Evolutionary conservation across 495 filamentous ascomycete genomes (phyloP), one percentile per base, ranked within the genome.

Genomic region (Penicillium coffeae): DNA sequence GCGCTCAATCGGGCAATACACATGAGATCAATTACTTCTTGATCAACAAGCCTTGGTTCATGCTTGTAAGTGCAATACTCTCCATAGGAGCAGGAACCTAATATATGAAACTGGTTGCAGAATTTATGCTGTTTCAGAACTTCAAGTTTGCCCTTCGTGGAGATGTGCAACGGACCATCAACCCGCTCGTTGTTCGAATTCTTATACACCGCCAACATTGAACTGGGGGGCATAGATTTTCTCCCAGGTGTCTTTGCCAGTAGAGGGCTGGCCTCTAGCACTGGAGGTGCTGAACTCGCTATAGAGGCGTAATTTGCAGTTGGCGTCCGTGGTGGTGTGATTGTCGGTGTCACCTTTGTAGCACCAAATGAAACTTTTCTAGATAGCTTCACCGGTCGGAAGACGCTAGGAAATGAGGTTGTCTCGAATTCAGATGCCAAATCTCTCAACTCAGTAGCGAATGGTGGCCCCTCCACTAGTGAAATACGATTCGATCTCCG

Each of bases 101-200:
- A 50, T 19, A 67, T 45, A 38, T 67, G 56, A 38, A 47, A 59
- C 30, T 38, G 47, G 42, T 67, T 60, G 49, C 61, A 67, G 16
- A 55, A 46, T 38, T 63, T 64, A 3, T 40, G 34, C 12, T 22
- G 16, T 19, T 58, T 62, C 7, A 67, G 51, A 8, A 21, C 21
- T 3, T 48, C 46, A 37, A 63, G 15, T 2, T 51, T 52, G 8
- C 49, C 52, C 13, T 58, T 53, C 12, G 48, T 47, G 16, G 56
- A 59, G 22, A 25, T 47, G 7, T 52, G 35, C 8, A 62, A 27
- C 0, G 50, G 46, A 0, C 42, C 38, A 38, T 67, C 61, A 27
- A 67, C 50, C 8, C 64, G 59, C 33, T 67, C 51, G 19, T 52
- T 50, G 14, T 38, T 36, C 8, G 21, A 27, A 18, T 67, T 64